A percentile compares a stretch with the other conserved stretches of the same genome.
Evolutionary conservation across 768 basidiomycete species (phyloP).

Genomic region (Mycena vitilis): DNA sequence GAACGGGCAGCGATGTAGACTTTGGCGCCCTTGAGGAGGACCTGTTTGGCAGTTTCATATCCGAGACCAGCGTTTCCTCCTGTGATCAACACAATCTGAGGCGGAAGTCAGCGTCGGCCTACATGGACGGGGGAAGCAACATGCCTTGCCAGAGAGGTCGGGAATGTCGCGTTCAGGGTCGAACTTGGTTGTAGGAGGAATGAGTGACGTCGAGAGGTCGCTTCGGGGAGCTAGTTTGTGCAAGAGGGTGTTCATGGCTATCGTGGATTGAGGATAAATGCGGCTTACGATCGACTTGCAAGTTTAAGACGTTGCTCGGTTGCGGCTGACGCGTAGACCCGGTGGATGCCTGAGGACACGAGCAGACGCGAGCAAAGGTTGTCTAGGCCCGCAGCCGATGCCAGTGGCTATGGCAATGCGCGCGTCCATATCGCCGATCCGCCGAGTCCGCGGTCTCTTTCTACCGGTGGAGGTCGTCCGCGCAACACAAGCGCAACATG

Average conservation of each 20-base stretch:
- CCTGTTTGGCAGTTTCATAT: conserved; percentile 14
- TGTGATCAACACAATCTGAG: conserved; percentile 3
- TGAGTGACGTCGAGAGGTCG: not conserved
- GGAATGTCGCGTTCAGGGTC: conserved; percentile 5
- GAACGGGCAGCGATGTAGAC: conserved; percentile 13
- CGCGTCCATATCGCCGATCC: too few relatives aligned
- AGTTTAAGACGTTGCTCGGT: too few relatives aligned
- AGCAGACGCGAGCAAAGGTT: too few relatives aligned
- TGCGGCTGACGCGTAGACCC: too few relatives aligned
- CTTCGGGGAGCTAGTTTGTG: not conserved
- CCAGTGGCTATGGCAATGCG: too few relatives aligned
- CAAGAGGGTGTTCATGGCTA: not conserved
- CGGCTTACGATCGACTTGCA: too few relatives aligned
- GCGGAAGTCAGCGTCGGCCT: not conserved
- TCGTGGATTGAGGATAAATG: not conserved
- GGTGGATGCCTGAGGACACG: too few relatives aligned
- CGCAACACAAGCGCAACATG: too few relatives aligned
- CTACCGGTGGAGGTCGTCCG: too few relatives aligned
- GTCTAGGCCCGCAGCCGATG: too few relatives aligned
- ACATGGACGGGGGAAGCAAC: not conserved
- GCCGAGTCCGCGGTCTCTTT: too few relatives aligned
- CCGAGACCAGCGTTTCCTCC: conserved; percentile 8
- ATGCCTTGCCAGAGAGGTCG: conserved; percentile 15
- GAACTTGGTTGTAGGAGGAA: not conserved
- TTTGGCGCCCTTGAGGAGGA: conserved; percentile 6